Evolutionary conservation across 768 basidiomycete species (phyloP), one percentile per base, ranked within the genome.

Genomic region (Rhodotorula paludigena): DNA sequence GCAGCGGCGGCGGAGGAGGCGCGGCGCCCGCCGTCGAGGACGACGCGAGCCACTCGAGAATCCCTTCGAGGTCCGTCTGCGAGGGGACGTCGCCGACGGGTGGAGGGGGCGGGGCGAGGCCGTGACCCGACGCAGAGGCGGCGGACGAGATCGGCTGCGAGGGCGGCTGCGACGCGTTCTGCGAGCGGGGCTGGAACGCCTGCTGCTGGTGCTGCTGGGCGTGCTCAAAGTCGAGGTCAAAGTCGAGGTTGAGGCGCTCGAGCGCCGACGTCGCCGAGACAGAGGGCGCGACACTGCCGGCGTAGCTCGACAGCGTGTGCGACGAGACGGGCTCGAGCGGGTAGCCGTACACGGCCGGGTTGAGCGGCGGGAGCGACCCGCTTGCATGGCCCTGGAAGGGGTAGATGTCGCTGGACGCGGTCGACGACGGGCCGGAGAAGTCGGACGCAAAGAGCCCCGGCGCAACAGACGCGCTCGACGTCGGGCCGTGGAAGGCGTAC

Each of bases 31-130:
- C 53, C 15, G 35, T 25, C 8, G 48, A 39, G 30, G 58, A 49
- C 30, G 62, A 63, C 35, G 61, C 53, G 57, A 68, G 63, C 67
- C 67, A 68, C 41, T 63, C 62, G 53, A 68, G 67, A n/a, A 68
- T 68, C 15, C 61, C 61, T 12, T 62, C 61, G 35, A 62, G 52
- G 14, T 62, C 61, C 16, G 61, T 62, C 52, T 42, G n/a, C n/a
- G n/a, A n/a, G n/a, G n/a, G n/a, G n/a, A n/a, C n/a, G n/a, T n/a
- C n/a, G n/a, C n/a, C n/a, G n/a, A n/a, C n/a, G n/a, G n/a, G n/a
- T n/a, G n/a, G n/a, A n/a, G n/a, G n/a, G n/a, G n/a, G n/a, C n/a
- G n/a, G n/a, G n/a, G n/a, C n/a, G n/a, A n/a, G n/a, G n/a, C n/a
- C n/a, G n/a, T n/a, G n/a, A n/a, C n/a, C n/a, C n/a, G 20, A 21